phyloP scores from a whole-genome alignment of 768 basidiomycete genomes.

The Boletus patriciae region DNA sequence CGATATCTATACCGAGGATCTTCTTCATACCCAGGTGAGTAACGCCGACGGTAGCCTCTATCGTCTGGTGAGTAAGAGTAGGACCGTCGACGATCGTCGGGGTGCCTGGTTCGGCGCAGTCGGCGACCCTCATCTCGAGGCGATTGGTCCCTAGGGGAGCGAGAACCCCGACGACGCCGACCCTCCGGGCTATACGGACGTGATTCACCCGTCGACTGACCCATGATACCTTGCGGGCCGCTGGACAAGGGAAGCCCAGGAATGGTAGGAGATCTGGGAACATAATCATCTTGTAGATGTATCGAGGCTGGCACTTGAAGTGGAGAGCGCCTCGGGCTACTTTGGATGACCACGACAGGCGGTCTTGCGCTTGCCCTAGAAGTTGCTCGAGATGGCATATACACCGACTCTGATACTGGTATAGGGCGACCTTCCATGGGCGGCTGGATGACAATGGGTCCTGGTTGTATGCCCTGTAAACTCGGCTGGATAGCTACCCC shows the following conservation, averaged over 20 bases:
- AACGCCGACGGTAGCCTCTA: not conserved
- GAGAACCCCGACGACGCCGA: not conserved
- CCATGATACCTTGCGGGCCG: slow-evolving; percentile 2
- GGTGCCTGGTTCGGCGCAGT: not conserved
- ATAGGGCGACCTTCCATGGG: slow-evolving; percentile 2
- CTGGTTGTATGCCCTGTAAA: not conserved
- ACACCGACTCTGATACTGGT: slow-evolving; percentile 3
- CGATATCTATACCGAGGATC: slow-evolving; percentile 9
- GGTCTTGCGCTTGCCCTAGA: slow-evolving; percentile 18
- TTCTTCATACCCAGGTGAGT: slow-evolving; percentile 15
- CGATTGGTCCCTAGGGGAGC: slow-evolving; percentile 1
- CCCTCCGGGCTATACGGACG: slow-evolving; percentile 13
- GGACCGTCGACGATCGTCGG: slow-evolving; percentile 20
- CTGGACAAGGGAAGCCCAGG: slow-evolving; percentile 5
- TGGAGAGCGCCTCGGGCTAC: slow-evolving; percentile 24
- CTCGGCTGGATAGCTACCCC: slow-evolving; percentile 2
- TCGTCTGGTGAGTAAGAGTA: slow-evolving; percentile 25
- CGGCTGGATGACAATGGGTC: slow-evolving; percentile 23
- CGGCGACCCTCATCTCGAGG: slow-evolving; percentile 2
- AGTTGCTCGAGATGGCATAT: slow-evolving; percentile 15
- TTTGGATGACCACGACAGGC: slow-evolving; percentile 17
- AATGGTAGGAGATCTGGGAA: slow-evolving; percentile 27
- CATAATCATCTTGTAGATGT: slow-evolving; percentile 8
- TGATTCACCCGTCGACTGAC: slow-evolving; percentile 10
- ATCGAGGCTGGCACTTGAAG: slow-evolving; percentile 12